Evolutionary conservation across 257 asterid species (phyloP), one percentile per base, ranked within the genome.

Genomic region (Eucommia ulmoides): DNA sequence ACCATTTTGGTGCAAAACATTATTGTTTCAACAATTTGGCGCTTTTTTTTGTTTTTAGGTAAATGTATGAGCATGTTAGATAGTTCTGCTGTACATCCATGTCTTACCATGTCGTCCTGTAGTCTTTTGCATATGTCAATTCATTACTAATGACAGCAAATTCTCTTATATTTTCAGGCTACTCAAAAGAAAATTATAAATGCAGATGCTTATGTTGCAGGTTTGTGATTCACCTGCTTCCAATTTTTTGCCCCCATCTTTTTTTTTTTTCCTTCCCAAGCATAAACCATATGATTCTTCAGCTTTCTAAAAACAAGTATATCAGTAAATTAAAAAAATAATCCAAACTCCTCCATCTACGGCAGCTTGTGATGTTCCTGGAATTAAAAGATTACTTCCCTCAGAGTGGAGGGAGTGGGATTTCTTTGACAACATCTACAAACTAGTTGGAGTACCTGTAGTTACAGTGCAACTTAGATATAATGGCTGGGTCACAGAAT

Each of bases 281-380:
- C n/a, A 2, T 35, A 35, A 26, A 35, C 22, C 33, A 46, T n/a
- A n/a, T n/a, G n/a, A n/a, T n/a, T n/a, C n/a, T n/a, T n/a, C n/a
- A n/a, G n/a, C n/a, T n/a, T n/a, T n/a, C n/a, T n/a, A n/a, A n/a
- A n/a, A n/a, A n/a, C n/a, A n/a, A n/a, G n/a, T n/a, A 51, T 53
- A 24, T 51, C 25, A 29, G 24, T 48, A 42, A 21, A 54, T 65
- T 70, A 44, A 35, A 49, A 15, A 7, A 44, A 24, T 55, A 50
- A 49, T 19, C 22, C 44, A 55, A 6, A 6, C 26, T 14, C 19
- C 35, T 19, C 70, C 22, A 50, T 48, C 60, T 12, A 25, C 51
- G 65, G 74, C 81, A 86, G 99, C 99, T 46, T 86, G 99, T 74
- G 99, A 91, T 79, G 91, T 91, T 56, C 99, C 97, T 22, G 99